Percentiles rank a stretch among this genome's conserved stretches.
These are phyloP conservation scores for Blastobotrys attinorum DNA, from an alignment of 805 yeast species.

Conservation along the genomic window DNA sequence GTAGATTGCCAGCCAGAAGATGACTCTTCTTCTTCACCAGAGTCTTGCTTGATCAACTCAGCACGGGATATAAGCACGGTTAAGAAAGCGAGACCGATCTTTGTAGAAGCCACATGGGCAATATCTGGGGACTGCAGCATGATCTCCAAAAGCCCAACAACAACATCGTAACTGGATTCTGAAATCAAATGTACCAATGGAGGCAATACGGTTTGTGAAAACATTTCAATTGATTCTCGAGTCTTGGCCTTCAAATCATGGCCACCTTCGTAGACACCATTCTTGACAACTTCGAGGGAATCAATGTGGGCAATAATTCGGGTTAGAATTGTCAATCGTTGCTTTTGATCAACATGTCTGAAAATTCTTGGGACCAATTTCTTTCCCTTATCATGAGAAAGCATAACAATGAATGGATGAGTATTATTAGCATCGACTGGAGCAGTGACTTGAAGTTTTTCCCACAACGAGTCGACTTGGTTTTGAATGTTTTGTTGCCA, in stretches of 20 bases:
- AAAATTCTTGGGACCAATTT: slow-evolving; percentile 83
- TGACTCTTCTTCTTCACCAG: slow-evolving; percentile 35
- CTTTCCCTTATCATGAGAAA: slow-evolving; percentile 80
- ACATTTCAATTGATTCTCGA: slow-evolving; percentile 59
- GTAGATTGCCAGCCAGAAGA: slow-evolving; percentile 71
- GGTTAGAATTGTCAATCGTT: slow-evolving; percentile 67
- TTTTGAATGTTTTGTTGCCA: slow-evolving; percentile 29
- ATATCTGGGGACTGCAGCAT: slow-evolving; percentile 65
- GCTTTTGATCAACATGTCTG: slow-evolving; percentile 70
- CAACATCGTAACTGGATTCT: slow-evolving; percentile 71
- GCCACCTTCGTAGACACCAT: slow-evolving; percentile 53
- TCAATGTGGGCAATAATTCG: slow-evolving; percentile 74
- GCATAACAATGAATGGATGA: slow-evolving; percentile 75
- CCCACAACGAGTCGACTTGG: slow-evolving; percentile 51
- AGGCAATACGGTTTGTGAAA: slow-evolving; percentile 74
- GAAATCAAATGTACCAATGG: slow-evolving; percentile 76
- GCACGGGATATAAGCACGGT: slow-evolving; percentile 90
- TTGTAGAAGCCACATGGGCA: slow-evolving; percentile 44
- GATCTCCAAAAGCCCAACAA: slow-evolving; percentile 65
- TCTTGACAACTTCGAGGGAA: slow-evolving; percentile 64
- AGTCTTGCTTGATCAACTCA: slow-evolving; percentile 82
- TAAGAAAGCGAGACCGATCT: slow-evolving; percentile 76
- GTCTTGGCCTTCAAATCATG: slow-evolving; percentile 34
- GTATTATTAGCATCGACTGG: slow-evolving; percentile 46
- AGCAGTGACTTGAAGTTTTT: slow-evolving; percentile 65